These are phyloP conservation scores for Zopfochytrium polystomum DNA, from an alignment of 371 early-diverging fungal genomes.

Conservation along the genomic window DNA sequence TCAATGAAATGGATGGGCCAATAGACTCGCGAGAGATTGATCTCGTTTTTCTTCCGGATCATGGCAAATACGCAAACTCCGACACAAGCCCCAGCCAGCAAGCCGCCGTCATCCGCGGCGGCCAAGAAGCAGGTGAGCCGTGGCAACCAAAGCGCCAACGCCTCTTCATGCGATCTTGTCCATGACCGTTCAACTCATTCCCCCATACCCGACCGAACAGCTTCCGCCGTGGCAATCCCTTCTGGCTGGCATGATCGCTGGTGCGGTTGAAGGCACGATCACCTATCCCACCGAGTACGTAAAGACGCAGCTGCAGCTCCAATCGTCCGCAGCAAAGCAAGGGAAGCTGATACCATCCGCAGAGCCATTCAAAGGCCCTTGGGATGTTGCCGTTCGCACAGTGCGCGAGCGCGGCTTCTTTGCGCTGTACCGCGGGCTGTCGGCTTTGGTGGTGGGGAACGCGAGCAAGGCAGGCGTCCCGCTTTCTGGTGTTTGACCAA, in stretches of 20 bases:
- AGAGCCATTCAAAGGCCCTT: conserved; percentile 67
- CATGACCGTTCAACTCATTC: no score
- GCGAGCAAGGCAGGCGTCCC: conserved; percentile 87
- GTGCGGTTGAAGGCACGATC: conserved; percentile 78
- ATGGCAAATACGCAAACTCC: no score
- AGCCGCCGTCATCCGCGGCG: no score
- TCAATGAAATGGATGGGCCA: conserved; percentile 57
- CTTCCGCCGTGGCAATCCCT: conserved; percentile 31
- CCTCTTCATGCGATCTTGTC: no score
- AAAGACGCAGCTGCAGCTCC: conserved; percentile 90
- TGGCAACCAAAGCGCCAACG: not conserved
- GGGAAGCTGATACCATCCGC: not conserved
- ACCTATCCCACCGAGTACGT: conserved; percentile 93
- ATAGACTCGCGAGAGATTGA: no score
- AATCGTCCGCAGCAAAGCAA: conserved; percentile 32
- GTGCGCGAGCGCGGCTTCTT: conserved; percentile 63
- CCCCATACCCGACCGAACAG: no score
- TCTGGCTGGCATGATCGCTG: conserved; percentile 78
- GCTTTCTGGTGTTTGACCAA: conserved; percentile 85
- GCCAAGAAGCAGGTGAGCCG: no score
- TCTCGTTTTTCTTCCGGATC: no score
- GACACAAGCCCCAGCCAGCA: no score
- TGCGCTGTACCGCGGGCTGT: conserved; percentile 77
- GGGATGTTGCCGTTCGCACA: conserved; percentile 67
- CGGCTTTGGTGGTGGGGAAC: conserved; percentile 84